Conservation (phyloP, 2,329 filamentous ascomycete species). For the Colletotrichum simmondsii region DNA sequence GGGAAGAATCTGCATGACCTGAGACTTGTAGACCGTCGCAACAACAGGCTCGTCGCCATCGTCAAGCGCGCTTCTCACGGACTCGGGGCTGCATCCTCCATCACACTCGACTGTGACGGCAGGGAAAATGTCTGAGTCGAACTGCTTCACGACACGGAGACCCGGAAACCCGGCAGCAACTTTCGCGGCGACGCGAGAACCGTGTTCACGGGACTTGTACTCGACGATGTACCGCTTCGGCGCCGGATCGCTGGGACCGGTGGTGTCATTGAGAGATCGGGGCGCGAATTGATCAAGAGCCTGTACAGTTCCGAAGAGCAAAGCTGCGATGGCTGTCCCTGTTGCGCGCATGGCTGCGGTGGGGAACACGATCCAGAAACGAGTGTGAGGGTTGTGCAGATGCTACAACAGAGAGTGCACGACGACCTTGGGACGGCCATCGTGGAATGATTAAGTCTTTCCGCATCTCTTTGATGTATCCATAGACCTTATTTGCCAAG, state of each 20-base stretch:
- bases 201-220: constrained; percentile 16
- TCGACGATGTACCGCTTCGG: constrained; percentile 33
- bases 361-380: too few species aligned
- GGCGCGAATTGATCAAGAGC: background rate
- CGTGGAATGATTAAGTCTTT: too few species aligned
- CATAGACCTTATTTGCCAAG: constrained; percentile 2
- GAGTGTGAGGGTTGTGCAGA: too few species aligned
- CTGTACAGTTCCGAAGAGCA: background rate
- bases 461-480: too few species aligned
- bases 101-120: constrained; percentile 47
- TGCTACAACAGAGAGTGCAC: too few species aligned
- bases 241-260: background rate
- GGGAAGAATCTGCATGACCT: constrained; percentile 14
- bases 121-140: constrained; percentile 44
- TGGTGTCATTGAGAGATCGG: background rate
- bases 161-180: background rate
- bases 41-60: constrained; percentile 38
- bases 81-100: constrained; percentile 43
- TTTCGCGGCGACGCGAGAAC: background rate
- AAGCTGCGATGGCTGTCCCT: background rate
- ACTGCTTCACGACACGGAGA: constrained; percentile 26
- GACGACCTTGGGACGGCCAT: too few species aligned
- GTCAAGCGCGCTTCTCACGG: constrained; percentile 44
- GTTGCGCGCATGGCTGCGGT: background rate
- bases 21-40: constrained; percentile 22